A percentile compares a stretch with the other conserved stretches of the same genome.
Evolutionary conservation across 768 basidiomycete species (phyloP).

Genomic region (Cystofilobasidium bisporidii): DNA sequence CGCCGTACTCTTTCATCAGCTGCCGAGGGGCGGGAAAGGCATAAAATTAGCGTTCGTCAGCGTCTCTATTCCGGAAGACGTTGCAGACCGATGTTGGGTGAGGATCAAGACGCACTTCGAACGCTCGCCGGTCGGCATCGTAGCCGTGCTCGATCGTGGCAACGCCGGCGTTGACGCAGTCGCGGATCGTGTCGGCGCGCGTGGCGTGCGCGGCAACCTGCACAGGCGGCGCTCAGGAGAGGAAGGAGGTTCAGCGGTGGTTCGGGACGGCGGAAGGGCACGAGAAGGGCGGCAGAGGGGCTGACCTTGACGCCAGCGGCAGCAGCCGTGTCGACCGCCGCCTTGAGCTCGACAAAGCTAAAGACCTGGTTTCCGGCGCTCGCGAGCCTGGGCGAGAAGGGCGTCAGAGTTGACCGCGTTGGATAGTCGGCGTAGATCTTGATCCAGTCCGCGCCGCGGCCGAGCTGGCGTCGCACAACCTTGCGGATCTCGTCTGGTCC

Average conservation of each 20-base stretch:
- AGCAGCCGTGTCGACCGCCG: slow-evolving; percentile 50
- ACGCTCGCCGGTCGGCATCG: slow-evolving; percentile 31
- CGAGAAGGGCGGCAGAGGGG: background rate
- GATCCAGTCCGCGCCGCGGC: slow-evolving; percentile 60
- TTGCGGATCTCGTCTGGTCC: slow-evolving; percentile 51
- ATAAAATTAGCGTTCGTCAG: too few species aligned
- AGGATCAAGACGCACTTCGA: background rate
- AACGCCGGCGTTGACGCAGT: slow-evolving; percentile 38
- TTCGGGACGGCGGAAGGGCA: too few species aligned
- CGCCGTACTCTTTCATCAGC: slow-evolving; percentile 29
- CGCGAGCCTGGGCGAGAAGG: slow-evolving; percentile 43
- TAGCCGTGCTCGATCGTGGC: slow-evolving; percentile 56
- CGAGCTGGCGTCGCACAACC: slow-evolving; percentile 54
- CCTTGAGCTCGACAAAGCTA: slow-evolving; percentile 44
- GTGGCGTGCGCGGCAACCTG: slow-evolving; percentile 51
- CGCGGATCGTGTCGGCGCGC: slow-evolving; percentile 40
- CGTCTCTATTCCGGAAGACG: background rate
- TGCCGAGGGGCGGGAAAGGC: background rate
- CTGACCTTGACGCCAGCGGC: slow-evolving; percentile 45
- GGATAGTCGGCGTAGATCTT: slow-evolving; percentile 55
- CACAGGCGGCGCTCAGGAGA: too few species aligned
- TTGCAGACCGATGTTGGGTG: background rate
- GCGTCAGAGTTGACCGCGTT: slow-evolving; percentile 45
- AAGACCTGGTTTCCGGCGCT: slow-evolving; percentile 45
- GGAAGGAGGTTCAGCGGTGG: too few species aligned